Base-by-base conservation (phyloP, 345 rosid genomes). In the Arabidopsis suecica region DNA sequence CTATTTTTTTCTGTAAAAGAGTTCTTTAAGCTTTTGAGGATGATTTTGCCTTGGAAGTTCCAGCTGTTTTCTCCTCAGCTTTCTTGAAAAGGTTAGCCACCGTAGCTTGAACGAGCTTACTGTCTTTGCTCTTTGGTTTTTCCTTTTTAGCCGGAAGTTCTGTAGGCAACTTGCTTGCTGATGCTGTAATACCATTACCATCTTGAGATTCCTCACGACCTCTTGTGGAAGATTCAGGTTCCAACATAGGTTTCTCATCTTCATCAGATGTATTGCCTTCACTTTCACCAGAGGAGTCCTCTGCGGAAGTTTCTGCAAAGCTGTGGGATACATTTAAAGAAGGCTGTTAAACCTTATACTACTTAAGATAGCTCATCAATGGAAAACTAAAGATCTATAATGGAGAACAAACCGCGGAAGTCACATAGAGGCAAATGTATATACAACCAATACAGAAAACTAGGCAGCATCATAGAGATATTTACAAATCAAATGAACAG, bases 81-180 rank as follows among this genome's bases (percentile, higher is more conserved):
- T 84, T 94, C 77, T 87, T 90, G 79, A 91, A 90, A 59, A 94
- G 68, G 38, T 91, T 84, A 53, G 95, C 79, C 74, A 94, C 84
- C 3, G 93, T 86, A 22, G 93, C 71, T 83, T 94, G 97, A 77
- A 91, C 89, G 49, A 94, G 89, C 61, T 89, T 82, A 79, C 83
- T 73, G 38, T 65, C 84, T 66, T 63, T 81, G 68, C 55, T 36
- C 25, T 20, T 14, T 11, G 75, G 66, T 45, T 72, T 74, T 71
- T 83, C 83, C 74, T 78, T 83, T 51, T 68, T 75, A 45, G 55
- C 78, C 0, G 85, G 76, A 11, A 83, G 65, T 5, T 72, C 36
- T 1, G 69, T 51, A 32, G 37, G 47, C 74, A 77, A 72, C 68
- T 77, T 74, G n/a, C 74, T 55, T 67, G 82, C 76, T 68, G 77